These are phyloP conservation scores for Aaosphaeria arxii DNA, from an alignment of 2,329 filamentous ascomycete genomes.

Conservation along the genomic window DNA sequence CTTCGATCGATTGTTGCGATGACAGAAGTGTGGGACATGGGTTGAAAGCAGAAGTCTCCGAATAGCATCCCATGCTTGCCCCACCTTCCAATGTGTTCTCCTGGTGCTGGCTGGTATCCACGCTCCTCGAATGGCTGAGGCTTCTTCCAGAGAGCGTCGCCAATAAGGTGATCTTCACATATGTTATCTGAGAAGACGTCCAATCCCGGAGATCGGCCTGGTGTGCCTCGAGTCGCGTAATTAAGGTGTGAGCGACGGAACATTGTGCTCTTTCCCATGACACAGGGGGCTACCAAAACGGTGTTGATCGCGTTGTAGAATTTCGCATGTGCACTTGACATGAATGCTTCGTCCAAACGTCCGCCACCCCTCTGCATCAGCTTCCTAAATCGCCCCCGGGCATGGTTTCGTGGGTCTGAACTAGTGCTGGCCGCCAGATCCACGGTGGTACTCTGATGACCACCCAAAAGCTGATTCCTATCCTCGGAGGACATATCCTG, in stretches of 20 bases:
- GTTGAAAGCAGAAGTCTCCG: constrained; percentile 86
- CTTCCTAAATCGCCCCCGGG: constrained; percentile 16
- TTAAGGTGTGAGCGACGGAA: constrained; percentile 90
- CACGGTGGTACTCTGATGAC: constrained; percentile 13
- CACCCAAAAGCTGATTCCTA: constrained; percentile 29
- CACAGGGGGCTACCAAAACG: constrained; percentile 84
- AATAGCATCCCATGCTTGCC: constrained; percentile 80
- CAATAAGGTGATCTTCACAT: constrained; percentile 95
- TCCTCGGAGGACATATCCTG: constrained; percentile 24
- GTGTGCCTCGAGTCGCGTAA: constrained; percentile 59
- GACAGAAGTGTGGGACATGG: constrained; percentile 78
- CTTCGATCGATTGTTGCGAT: constrained; percentile 74
- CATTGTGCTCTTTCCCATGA: constrained; percentile 98
- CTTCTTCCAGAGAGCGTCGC: constrained; percentile 81
- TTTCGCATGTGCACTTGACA: constrained; percentile 90
- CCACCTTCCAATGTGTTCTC: constrained; percentile 44
- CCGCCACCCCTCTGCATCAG: constrained; percentile 62
- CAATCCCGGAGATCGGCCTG: constrained; percentile 61
- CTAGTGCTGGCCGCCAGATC: constrained; percentile 26
- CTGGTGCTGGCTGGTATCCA: constrained; percentile 17
- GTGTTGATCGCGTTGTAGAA: constrained; percentile 98
- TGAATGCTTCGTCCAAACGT: constrained; percentile 88
- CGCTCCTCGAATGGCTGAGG: constrained; percentile 33
- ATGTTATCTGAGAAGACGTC: constrained; percentile 95
- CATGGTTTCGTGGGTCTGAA: constrained; percentile 21